Evolutionary conservation across 73 alveolate genomes (phyloP).

Genomic region (Paraurostyla sp.): DNA sequence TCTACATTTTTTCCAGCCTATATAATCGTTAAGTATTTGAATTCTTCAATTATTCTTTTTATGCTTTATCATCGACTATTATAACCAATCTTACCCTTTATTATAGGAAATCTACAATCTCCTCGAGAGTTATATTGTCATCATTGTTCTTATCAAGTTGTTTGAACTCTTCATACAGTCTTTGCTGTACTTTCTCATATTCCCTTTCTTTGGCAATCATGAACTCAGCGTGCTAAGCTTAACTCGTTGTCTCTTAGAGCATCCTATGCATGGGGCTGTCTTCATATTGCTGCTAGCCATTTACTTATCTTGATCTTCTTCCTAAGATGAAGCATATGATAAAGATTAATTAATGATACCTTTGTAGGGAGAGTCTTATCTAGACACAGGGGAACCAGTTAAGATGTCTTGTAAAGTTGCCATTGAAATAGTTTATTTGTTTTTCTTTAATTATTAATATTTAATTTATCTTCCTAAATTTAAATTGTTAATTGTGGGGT

Average conservation of each 20-base stretch:
- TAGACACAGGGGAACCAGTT: conserved; percentile 39
- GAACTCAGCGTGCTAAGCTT: conserved; percentile 50
- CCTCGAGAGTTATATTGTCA: conserved; percentile 17
- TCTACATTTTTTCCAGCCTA: conserved; percentile 8
- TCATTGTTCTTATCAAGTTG: conserved; percentile 12
- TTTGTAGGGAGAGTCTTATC: conserved; percentile 49
- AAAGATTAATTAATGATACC: neutral
- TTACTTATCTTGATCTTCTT: conserved; percentile 36
- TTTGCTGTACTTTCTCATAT: conserved; percentile 21
- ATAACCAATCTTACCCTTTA: neutral
- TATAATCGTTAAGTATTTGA: neutral
- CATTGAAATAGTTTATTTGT: neutral
- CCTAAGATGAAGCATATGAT: neutral
- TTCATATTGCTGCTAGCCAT: neutral
- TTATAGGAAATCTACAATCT: neutral
- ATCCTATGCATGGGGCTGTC: conserved; percentile 31
- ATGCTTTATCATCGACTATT: too few relatives aligned
- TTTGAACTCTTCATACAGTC: conserved; percentile 38
- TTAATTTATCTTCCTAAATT: too few relatives aligned
- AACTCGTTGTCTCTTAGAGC: conserved; percentile 36
- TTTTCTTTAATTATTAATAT: too few relatives aligned
- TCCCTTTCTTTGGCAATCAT: conserved; percentile 51
- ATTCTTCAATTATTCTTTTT: neutral
- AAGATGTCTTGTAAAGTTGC: conserved; percentile 42
- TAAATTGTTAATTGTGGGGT: too few relatives aligned